Percentiles rank a stretch among this genome's conserved stretches.
Evolutionary conservation across 2,329 filamentous ascomycete species (phyloP).

Genomic region (Aspergillus hortae): DNA sequence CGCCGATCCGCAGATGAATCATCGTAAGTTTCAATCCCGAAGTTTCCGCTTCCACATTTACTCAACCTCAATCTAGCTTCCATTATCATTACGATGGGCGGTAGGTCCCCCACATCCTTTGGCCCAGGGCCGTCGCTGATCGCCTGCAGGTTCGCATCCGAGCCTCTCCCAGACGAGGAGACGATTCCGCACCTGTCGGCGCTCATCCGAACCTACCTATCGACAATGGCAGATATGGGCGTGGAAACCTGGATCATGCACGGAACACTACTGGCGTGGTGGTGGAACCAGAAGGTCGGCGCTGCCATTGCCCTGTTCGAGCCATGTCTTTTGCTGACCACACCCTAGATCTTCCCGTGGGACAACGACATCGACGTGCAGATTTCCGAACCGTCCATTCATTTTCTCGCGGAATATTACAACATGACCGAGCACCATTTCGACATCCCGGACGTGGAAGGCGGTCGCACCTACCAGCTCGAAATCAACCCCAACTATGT

Average conservation of each 20-base stretch:
- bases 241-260: constrained; percentile 64
- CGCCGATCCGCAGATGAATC: constrained; percentile 39
- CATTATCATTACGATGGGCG: constrained; percentile 56
- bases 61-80: constrained; percentile 36
- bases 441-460: constrained; percentile 33
- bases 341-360: constrained; percentile 54
- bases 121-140: constrained; percentile 11
- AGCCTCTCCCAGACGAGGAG: constrained; percentile 44
- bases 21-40: constrained; percentile 29
- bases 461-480: constrained; percentile 49
- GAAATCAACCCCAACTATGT: constrained; percentile 58
- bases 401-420: constrained; percentile 56
- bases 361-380: constrained; percentile 60
- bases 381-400: constrained; percentile 52
- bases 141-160: constrained; percentile 45
- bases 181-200: constrained; percentile 47
- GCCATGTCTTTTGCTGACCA: not conserved
- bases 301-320: not conserved
- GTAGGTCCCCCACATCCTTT: constrained; percentile 14
- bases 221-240: constrained; percentile 54
- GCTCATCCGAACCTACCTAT: constrained; percentile 54
- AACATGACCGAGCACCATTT: constrained; percentile 60
- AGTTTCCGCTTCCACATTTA: constrained; percentile 1
- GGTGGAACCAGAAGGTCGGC: constrained; percentile 55
- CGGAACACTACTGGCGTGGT: constrained; percentile 59